These are phyloP conservation scores for Tephrocybe sp. DNA, from an alignment of 768 basidiomycete species.

Conservation along the genomic window DNA sequence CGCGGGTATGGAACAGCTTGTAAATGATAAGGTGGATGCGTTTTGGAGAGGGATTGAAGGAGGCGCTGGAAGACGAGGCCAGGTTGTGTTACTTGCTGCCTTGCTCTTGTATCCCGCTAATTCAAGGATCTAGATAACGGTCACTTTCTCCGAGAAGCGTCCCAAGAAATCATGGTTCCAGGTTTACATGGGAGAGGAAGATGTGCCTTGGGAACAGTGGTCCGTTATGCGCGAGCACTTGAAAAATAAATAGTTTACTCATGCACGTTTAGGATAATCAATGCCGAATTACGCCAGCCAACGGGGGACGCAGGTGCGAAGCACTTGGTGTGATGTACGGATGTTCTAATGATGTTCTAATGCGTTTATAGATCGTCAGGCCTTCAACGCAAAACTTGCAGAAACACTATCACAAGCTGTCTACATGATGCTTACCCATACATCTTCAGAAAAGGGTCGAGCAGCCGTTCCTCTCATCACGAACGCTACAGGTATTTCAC, in stretches of 20 bases:
- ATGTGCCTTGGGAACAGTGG: conserved; percentile 90
- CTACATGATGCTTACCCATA: conserved; percentile 71
- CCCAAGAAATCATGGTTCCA: conserved; percentile 81
- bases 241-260: neutral
- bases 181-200: conserved; percentile 72
- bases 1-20: conserved; percentile 65
- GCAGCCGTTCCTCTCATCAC: conserved; percentile 78
- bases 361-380: conserved; percentile 36
- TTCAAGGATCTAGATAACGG: conserved; percentile 48
- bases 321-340: neutral
- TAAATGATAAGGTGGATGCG: conserved; percentile 73
- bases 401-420: conserved; percentile 65
- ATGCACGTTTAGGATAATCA: conserved; percentile 61
- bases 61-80: conserved; percentile 61
- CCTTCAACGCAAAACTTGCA: conserved; percentile 59
- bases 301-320: conserved; percentile 59
- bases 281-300: conserved; percentile 76
- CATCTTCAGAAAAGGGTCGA: conserved; percentile 77
- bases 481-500: conserved; percentile 73
- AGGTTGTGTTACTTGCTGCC: conserved; percentile 51
- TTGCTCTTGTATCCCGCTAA: neutral
- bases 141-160: conserved; percentile 77
- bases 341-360: neutral
- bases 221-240: conserved; percentile 33
- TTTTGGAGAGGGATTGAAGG: conserved; percentile 81